Conservation (phyloP, 2,329 filamentous ascomycete species). For the Colletotrichum sp. region DNA sequence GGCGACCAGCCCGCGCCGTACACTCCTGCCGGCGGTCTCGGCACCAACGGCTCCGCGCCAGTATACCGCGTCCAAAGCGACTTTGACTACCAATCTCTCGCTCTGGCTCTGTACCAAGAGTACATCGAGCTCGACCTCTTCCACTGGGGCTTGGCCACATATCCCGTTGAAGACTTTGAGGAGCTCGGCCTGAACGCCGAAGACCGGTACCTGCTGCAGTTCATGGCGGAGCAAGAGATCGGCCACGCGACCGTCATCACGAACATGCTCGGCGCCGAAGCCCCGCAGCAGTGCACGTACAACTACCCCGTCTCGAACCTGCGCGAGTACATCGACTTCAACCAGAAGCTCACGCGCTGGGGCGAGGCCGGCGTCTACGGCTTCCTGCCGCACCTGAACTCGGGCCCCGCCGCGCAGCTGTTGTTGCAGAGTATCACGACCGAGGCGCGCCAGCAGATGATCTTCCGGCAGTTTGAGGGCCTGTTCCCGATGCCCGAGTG, state of each 20-base stretch:
- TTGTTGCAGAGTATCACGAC: constrained; percentile 78
- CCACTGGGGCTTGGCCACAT: constrained; percentile 74
- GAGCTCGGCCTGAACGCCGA: constrained; percentile 70
- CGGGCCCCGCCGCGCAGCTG: constrained; percentile 74
- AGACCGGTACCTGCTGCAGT: constrained; percentile 73
- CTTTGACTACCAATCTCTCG: constrained; percentile 82
- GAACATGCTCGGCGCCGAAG: constrained; percentile 76
- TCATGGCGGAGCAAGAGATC: constrained; percentile 79
- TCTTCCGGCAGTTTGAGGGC: constrained; percentile 83
- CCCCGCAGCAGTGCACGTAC: constrained; percentile 79
- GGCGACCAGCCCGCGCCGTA: constrained; percentile 74
- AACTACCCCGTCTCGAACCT: constrained; percentile 81
- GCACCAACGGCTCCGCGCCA: constrained; percentile 78
- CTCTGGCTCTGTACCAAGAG: constrained; percentile 79
- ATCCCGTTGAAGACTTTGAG: constrained; percentile 72
- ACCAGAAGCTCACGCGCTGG: constrained; percentile 82
- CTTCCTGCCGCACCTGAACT: constrained; percentile 79
- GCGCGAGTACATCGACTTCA: constrained; percentile 81
- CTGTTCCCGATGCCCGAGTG: constrained; percentile 83
- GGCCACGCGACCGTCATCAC: constrained; percentile 79
- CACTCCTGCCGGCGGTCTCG: constrained; percentile 73
- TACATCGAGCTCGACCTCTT: constrained; percentile 87
- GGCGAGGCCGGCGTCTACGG: constrained; percentile 83
- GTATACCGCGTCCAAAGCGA: constrained; percentile 81
- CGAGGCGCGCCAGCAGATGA: constrained; percentile 83